Percentiles rank a stretch among this genome's conserved stretches.
phyloP scores from a whole-genome alignment of 2,329 filamentous ascomycete genomes.

The Lecanicillium sp. region DNA sequence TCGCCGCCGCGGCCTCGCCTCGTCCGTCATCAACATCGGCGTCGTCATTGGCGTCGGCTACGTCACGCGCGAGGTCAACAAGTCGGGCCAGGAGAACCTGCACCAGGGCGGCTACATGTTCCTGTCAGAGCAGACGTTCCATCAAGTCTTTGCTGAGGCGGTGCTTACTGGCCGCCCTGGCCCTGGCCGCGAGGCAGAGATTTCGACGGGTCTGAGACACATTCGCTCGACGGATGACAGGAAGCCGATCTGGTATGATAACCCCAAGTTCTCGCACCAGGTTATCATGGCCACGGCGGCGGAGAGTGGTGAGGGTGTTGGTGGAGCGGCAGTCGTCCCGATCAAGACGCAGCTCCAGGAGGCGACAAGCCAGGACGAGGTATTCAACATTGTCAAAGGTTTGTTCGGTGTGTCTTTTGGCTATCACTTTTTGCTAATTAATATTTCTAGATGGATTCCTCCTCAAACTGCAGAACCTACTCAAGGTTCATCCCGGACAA shows the following conservation, averaged over 20 bases:
- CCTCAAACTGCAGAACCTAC: neutral
- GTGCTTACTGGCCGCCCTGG: neutral
- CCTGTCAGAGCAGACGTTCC: conserved; percentile 28
- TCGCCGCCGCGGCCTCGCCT: conserved; percentile 31
- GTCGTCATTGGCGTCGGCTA: conserved; percentile 32
- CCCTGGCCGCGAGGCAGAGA: neutral
- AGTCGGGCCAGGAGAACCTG: conserved; percentile 1
- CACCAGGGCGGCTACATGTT: conserved; percentile 15
- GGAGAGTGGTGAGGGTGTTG: neutral
- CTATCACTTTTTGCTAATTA: neutral
- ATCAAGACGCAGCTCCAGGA: conserved; percentile 1
- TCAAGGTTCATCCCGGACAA: neutral
- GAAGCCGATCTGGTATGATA: neutral
- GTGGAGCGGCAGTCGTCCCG: neutral
- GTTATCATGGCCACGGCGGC: neutral
- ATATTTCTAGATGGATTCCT: neutral
- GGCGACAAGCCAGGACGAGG: neutral
- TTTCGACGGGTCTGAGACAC: neutral
- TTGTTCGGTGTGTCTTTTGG: neutral
- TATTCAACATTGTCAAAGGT: conserved; percentile 1
- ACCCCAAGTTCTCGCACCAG: neutral
- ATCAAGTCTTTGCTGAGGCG: conserved; percentile 23
- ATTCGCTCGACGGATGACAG: neutral
- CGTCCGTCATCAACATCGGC: conserved; percentile 33
- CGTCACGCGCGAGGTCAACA: conserved; percentile 19